These are phyloP conservation scores for Boletus barrowsii DNA, from an alignment of 768 basidiomycete genomes.

Conservation along the genomic window DNA sequence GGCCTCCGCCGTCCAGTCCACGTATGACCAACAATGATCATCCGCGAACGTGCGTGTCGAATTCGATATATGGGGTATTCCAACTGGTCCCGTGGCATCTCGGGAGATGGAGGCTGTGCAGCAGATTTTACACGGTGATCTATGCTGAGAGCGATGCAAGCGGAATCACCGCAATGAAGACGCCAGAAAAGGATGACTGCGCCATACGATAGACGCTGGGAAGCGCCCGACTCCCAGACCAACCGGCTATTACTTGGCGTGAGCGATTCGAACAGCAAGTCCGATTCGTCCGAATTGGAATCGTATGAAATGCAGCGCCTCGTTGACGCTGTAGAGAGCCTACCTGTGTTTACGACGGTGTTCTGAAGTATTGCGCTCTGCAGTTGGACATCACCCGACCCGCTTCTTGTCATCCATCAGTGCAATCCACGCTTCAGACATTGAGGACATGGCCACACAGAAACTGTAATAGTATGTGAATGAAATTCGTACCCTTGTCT, in stretches of 20 bases:
- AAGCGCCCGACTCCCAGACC: not conserved
- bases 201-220: not conserved
- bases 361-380: not conserved
- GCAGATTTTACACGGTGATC: not conserved
- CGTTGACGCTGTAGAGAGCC: not conserved
- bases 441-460: too few relatives aligned
- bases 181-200: not conserved
- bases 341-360: not conserved
- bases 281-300: not conserved
- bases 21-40: not conserved
- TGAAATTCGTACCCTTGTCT: too few relatives aligned
- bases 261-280: not conserved
- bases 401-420: not conserved
- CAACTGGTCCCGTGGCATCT: not conserved
- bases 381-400: not conserved
- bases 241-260: not conserved
- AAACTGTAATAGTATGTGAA: too few relatives aligned
- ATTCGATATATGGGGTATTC: not conserved
- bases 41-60: not conserved
- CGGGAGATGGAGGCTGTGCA: not conserved
- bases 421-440: not conserved
- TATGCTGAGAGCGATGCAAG: not conserved
- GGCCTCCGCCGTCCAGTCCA: not conserved
- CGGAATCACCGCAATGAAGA: not conserved
- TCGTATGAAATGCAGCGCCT: not conserved